Evolutionary conservation across 352 stramenopile species (phyloP), one percentile per base, ranked within the genome.

Genomic region (Pythium dissimile): DNA sequence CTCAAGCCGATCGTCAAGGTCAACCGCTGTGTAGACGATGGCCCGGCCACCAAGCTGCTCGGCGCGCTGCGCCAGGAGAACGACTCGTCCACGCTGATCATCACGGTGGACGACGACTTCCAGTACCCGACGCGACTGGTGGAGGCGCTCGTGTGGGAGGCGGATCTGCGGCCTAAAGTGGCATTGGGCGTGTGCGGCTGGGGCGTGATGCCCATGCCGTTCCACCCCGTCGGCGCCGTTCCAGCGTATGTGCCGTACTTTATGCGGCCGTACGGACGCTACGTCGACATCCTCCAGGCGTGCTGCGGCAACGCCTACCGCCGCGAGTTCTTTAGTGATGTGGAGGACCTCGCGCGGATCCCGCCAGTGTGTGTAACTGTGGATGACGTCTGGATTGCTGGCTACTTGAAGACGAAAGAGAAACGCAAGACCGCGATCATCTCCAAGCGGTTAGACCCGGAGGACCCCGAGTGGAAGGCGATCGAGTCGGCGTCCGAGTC

Each of bases 31-130:
- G 74, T 87, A 27, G 83, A 93, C 60, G 83, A 91, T 54, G 80
- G 83, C n/a, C 83, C 83, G 1, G 80, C 81, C 16, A 93, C 78
- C 20, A 93, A 93, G 47, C 56, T 93, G 12, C 66, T 91, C 6
- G 80, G 74, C 30, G 66, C 83, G n/a, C 47, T 93, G 43, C 61
- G 80, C 16, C 63, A 85, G 3, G 83, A 91, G 47, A 62, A 66
- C 34, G 76, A 90, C 44, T 52, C 73, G 15, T 69, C 65, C 13
- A 89, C 80, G 43, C 67, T 91, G 16, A 87, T 93, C 52, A 84
- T 93, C 42, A 91, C 83, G 18, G 67, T 93, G 13, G 83, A 93
- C 44, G 83, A 93, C 45, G 83, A 93, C 73, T 93, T 93, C 54
- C 75, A 81, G 58, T 91, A 93, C 46, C 80, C 83, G n/a, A 5